These are phyloP conservation scores for Phytophthora sojae DNA, from an alignment of 352 stramenopile species.

Conservation along the genomic window DNA sequence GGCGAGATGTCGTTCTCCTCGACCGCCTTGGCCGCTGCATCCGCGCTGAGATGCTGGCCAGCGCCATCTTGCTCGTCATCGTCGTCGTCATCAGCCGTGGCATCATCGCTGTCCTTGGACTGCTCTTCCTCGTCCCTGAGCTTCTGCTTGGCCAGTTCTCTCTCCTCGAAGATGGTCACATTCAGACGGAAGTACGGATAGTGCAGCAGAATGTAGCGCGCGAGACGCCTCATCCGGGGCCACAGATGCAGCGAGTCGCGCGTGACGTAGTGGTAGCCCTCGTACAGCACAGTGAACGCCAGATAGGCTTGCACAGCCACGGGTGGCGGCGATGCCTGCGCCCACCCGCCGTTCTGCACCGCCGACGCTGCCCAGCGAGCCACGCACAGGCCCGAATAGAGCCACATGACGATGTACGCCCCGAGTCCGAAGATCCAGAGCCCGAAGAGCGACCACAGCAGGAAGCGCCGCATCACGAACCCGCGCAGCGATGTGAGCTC, in stretches of 20 bases:
- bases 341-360: slow-evolving; percentile 16
- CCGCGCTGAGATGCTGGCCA: slow-evolving; percentile 16
- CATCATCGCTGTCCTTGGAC: slow-evolving; percentile 13
- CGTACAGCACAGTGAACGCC: slow-evolving; percentile 47
- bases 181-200: slow-evolving; percentile 63
- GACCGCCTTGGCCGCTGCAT: slow-evolving; percentile 20
- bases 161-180: slow-evolving; percentile 54
- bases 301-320: slow-evolving; percentile 39
- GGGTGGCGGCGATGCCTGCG: slow-evolving; percentile 12
- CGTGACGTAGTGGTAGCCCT: slow-evolving; percentile 46
- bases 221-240: slow-evolving; percentile 44
- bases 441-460: slow-evolving; percentile 35
- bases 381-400: slow-evolving; percentile 29
- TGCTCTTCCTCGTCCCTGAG: background rate
- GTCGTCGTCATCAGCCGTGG: background rate
- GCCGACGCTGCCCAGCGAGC: slow-evolving; percentile 11
- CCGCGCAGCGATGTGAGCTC: slow-evolving; percentile 30
- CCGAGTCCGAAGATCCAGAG: slow-evolving; percentile 39
- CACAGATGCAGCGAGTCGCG: slow-evolving; percentile 45
- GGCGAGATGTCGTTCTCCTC: slow-evolving; percentile 34
- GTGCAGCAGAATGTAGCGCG: slow-evolving; percentile 56
- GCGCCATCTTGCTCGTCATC: slow-evolving; percentile 6
- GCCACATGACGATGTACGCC: slow-evolving; percentile 25
- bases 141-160: slow-evolving; percentile 30
- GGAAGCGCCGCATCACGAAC: slow-evolving; percentile 19